Evolutionary conservation across 2,329 filamentous ascomycete genomes (phyloP).

Genomic region (Myriosclerotinia curreyana): DNA sequence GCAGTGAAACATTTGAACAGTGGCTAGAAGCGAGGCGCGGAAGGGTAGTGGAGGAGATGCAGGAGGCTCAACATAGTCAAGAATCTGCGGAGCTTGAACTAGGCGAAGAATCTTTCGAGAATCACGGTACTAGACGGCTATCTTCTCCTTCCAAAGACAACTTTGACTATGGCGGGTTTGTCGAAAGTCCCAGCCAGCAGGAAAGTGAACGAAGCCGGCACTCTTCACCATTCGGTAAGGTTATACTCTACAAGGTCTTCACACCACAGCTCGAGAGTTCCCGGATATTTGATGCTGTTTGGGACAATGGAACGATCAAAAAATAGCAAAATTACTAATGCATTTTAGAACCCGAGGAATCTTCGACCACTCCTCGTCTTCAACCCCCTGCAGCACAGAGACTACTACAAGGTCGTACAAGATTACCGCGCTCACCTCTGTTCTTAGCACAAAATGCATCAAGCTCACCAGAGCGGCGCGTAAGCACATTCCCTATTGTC

Average conservation of each 20-base stretch:
- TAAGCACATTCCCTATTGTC: not conserved
- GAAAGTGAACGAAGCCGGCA: slow-evolving; percentile 16
- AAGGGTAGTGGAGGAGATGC: not conserved
- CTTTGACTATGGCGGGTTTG: slow-evolving; percentile 36
- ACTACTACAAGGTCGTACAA: slow-evolving; percentile 24
- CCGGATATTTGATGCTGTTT: too few species aligned
- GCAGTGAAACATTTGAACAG: slow-evolving; percentile 1
- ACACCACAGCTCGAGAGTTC: not conserved
- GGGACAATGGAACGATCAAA: not conserved
- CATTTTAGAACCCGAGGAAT: slow-evolving; percentile 33
- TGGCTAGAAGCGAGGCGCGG: slow-evolving; percentile 11
- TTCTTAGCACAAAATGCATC: slow-evolving; percentile 38
- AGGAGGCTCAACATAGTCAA: slow-evolving; percentile 16
- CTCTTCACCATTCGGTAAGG: slow-evolving; percentile 31
- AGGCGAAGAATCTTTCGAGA: slow-evolving; percentile 15
- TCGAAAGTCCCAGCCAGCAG: slow-evolving; percentile 29
- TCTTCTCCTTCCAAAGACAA: slow-evolving; percentile 32
- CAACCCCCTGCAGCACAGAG: slow-evolving; percentile 23
- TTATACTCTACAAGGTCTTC: not conserved
- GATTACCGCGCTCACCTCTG: slow-evolving; percentile 38
- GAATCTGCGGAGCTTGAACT: slow-evolving; percentile 3
- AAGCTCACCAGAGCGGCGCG: slow-evolving; percentile 35
- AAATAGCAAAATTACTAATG: slow-evolving; percentile 15
- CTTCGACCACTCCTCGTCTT: slow-evolving; percentile 33
- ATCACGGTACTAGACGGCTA: not conserved